Conservation (phyloP, 2,329 filamentous ascomycete species). For the Colletotrichum kahawae region DNA sequence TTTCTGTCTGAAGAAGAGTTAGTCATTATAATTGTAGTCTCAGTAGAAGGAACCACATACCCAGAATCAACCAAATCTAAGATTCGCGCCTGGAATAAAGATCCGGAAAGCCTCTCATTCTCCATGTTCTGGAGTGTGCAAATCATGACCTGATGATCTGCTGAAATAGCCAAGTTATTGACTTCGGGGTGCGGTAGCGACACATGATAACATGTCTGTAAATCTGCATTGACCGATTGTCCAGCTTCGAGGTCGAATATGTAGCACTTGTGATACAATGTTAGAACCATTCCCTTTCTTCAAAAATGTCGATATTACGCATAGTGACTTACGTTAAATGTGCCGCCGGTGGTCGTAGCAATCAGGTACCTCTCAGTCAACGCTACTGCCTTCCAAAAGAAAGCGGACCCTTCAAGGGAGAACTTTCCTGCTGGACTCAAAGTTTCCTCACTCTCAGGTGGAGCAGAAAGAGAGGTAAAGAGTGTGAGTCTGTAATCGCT, state of each 20-base stretch:
- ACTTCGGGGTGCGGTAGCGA: neutral
- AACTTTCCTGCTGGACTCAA: neutral
- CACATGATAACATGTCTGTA: neutral
- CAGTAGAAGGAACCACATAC: neutral
- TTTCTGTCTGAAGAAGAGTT: neutral
- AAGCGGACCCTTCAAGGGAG: neutral
- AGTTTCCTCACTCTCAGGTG: neutral
- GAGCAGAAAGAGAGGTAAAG: neutral
- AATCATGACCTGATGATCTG: neutral
- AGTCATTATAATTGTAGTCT: neutral
- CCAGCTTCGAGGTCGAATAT: neutral
- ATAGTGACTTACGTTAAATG: neutral
- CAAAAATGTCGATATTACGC: accelerated
- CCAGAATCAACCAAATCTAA: neutral
- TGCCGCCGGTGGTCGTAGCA: neutral
- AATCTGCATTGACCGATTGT: neutral
- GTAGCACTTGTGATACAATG: neutral
- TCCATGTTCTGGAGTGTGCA: neutral
- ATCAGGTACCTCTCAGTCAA: neutral
- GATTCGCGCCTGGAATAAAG: neutral
- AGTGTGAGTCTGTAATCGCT: neutral
- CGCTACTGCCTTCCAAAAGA: neutral
- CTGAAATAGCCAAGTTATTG: neutral
- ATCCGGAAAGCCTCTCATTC: neutral
- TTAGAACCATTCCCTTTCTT: neutral